Conservation (phyloP, 2,329 filamentous ascomycete genomes). For the Ascocoryne sarcoides region DNA sequence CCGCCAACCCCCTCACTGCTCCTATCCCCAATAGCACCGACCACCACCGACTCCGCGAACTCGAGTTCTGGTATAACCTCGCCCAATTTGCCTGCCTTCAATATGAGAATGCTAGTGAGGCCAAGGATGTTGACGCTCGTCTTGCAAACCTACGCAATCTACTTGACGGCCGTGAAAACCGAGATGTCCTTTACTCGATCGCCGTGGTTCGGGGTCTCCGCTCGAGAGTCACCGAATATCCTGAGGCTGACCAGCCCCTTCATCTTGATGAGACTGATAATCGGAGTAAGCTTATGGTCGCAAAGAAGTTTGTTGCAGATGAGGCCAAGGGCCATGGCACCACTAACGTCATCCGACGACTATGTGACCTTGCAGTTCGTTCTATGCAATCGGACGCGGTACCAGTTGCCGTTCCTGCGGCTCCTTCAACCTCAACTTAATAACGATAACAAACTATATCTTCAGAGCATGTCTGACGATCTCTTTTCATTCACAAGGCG, state of each 20-base stretch:
- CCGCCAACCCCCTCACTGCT: conserved; percentile 46
- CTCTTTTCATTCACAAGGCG: conserved; percentile 9
- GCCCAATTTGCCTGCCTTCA: conserved; percentile 61
- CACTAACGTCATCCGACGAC: conserved; percentile 62
- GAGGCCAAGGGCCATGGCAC: conserved; percentile 61
- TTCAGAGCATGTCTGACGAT: conserved; percentile 8
- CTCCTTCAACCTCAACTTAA: conserved; percentile 4
- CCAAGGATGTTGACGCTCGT: conserved; percentile 54
- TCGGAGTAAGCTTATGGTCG: conserved; percentile 57
- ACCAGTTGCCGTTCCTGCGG: no score
- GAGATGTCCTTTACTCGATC: conserved; percentile 85
- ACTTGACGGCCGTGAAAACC: conserved; percentile 73
- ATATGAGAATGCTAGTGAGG: conserved; percentile 48
- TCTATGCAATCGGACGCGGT: no score
- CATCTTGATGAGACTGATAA: conserved; percentile 59
- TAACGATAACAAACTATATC: conserved; percentile 5
- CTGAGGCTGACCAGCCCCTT: conserved; percentile 46
- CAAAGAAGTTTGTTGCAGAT: conserved; percentile 59
- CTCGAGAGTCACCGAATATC: conserved; percentile 51
- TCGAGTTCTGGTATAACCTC: conserved; percentile 76
- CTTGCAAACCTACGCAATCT: conserved; percentile 59
- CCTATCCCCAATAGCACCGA: conserved; percentile 41
- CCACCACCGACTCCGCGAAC: conserved; percentile 49
- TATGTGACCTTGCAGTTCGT: conserved; percentile 57
- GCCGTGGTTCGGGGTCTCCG: conserved; percentile 70